These are phyloP conservation scores for Cucumis melo DNA, from an alignment of 306 rosid species.

Conservation along the genomic window DNA sequence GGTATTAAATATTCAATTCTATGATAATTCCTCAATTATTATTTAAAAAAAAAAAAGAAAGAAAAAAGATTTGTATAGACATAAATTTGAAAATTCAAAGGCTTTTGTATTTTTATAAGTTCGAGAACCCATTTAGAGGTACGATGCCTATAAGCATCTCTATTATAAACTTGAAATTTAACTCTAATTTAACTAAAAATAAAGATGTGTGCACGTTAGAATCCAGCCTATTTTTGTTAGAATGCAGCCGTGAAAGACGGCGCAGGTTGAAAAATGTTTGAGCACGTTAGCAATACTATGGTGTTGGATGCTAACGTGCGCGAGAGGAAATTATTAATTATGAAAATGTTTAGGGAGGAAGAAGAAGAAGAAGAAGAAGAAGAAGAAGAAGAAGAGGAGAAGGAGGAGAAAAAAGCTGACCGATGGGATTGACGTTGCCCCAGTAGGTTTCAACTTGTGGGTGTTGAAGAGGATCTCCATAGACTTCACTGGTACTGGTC, in stretches of 20 bases:
- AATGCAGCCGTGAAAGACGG: neutral
- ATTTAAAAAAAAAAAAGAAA: no score
- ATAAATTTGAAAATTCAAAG: no score
- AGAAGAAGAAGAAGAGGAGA: neutral
- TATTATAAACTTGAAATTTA: no score
- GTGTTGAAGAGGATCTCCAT: constrained; percentile 95
- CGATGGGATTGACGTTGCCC: constrained; percentile 99
- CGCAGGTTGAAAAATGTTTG: neutral
- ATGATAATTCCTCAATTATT: no score
- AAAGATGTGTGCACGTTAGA: neutral
- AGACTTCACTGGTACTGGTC: constrained; percentile 95
- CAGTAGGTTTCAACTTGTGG: constrained; percentile 98
- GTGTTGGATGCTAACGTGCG: neutral
- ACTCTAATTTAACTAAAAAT: no score
- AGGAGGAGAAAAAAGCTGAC: constrained; percentile 17
- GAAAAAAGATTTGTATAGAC: no score
- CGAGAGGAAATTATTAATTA: neutral
- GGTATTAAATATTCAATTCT: no score
- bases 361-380: neutral
- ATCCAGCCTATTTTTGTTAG: neutral
- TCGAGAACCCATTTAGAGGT: no score
- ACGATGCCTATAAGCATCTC: no score
- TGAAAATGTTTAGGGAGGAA: neutral
- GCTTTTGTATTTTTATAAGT: no score
- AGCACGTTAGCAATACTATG: neutral